Percentiles rank a stretch among this genome's conserved stretches.
Conservation (phyloP, 2,329 filamentous ascomycete genomes). For the Hawksworthiomyces lignivorus region DNA sequence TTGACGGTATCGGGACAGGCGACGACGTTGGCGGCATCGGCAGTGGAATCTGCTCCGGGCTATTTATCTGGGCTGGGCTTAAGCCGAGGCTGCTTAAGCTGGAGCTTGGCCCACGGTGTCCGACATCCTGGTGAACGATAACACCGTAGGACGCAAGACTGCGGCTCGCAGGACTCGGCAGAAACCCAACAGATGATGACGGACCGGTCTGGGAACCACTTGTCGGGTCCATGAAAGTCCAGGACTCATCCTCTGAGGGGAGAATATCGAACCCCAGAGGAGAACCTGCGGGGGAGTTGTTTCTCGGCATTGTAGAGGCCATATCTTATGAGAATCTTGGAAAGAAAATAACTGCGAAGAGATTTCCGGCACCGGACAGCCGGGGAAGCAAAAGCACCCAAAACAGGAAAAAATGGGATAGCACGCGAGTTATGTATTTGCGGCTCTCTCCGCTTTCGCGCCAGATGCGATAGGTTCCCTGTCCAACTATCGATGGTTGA, state of each 20-base stretch:
- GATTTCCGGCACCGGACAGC: background rate
- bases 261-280: slow-evolving; percentile 5
- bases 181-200: slow-evolving; percentile 34
- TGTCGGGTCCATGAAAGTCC: slow-evolving; percentile 35
- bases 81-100: slow-evolving; percentile 26
- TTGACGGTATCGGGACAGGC: slow-evolving; percentile 14
- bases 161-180: slow-evolving; percentile 42
- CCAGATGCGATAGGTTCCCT: too few relatives aligned
- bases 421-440: background rate
- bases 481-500: too few relatives aligned
- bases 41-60: slow-evolving; percentile 21
- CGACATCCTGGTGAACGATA: slow-evolving; percentile 28
- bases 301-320: slow-evolving; percentile 9
- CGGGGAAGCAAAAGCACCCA: background rate
- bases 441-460: too few relatives aligned
- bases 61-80: slow-evolving; percentile 11
- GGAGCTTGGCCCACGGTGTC: slow-evolving; percentile 22
- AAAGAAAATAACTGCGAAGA: too few relatives aligned
- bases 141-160: slow-evolving; percentile 45
- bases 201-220: slow-evolving; percentile 29
- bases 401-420: background rate
- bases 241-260: slow-evolving; percentile 32
- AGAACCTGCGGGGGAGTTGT: slow-evolving; percentile 10
- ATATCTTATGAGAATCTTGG: too few relatives aligned
- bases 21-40: slow-evolving; percentile 31